Evolutionary conservation across 2,329 filamentous ascomycete genomes (phyloP).

Genomic region (Sarocladium kiliense): DNA sequence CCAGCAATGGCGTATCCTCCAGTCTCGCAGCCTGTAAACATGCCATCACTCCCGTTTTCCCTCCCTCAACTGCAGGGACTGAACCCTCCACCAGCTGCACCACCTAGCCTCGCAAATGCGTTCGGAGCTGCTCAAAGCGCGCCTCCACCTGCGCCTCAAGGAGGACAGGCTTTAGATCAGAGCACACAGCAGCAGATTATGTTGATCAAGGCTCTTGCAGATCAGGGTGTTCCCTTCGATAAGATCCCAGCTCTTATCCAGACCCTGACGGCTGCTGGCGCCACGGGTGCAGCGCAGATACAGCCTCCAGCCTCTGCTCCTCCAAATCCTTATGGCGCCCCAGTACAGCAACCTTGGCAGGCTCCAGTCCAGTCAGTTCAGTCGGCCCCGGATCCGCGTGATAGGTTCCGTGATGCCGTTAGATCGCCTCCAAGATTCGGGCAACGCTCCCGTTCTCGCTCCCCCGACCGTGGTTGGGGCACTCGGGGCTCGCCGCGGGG

Average conservation of each 20-base stretch:
- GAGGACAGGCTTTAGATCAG: constrained; percentile 36
- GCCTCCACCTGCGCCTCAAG: constrained; percentile 10
- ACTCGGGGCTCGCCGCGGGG: constrained; percentile 44
- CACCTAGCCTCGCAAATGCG: constrained; percentile 17
- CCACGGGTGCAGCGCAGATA: constrained; percentile 27
- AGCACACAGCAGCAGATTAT: constrained; percentile 66
- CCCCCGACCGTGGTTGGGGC: constrained; percentile 70
- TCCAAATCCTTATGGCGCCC: constrained; percentile 36
- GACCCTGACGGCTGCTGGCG: constrained; percentile 37
- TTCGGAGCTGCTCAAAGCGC: constrained; percentile 29
- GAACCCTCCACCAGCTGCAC: constrained; percentile 17
- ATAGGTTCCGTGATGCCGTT: constrained; percentile 48
- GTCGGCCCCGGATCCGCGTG: constrained; percentile 43
- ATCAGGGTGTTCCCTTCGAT: constrained; percentile 71
- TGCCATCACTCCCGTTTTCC: constrained; percentile 36
- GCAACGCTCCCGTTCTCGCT: constrained; percentile 69
- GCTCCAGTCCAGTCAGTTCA: constrained; percentile 14
- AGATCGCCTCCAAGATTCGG: constrained; percentile 58
- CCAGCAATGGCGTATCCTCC: constrained; percentile 17
- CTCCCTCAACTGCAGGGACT: constrained; percentile 30
- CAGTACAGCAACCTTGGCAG: constrained; percentile 26
- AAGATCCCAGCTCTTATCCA: constrained; percentile 62
- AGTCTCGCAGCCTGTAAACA: constrained; percentile 19
- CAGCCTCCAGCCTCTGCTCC: constrained; percentile 34
- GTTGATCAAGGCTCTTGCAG: constrained; percentile 68